phyloP scores from a whole-genome alignment of 2,329 filamentous ascomycete genomes.

The Curvularia spicifera region DNA sequence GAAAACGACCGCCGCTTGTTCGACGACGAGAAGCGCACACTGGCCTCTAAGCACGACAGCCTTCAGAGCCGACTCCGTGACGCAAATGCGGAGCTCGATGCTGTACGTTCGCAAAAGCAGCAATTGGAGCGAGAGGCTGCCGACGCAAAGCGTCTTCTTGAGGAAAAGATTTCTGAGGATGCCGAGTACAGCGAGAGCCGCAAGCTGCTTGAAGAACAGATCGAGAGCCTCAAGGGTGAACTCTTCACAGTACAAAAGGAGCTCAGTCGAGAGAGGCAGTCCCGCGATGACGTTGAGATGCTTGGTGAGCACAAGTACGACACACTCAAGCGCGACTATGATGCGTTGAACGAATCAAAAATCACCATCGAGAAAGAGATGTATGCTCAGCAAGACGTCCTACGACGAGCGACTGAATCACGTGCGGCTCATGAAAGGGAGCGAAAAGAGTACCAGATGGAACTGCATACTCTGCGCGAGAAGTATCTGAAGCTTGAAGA shows the following conservation, averaged over 20 bases:
- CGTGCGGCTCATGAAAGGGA: slow-evolving; percentile 81
- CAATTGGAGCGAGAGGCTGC: slow-evolving; percentile 87
- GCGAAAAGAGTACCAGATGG: slow-evolving; percentile 84
- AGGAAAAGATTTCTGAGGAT: slow-evolving; percentile 89
- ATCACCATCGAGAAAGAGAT: slow-evolving; percentile 98
- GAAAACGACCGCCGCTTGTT: slow-evolving; percentile 80
- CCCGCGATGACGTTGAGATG: slow-evolving; percentile 89
- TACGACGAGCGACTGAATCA: slow-evolving; percentile 84
- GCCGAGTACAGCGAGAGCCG: slow-evolving; percentile 80
- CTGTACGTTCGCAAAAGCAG: slow-evolving; percentile 80
- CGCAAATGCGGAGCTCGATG: slow-evolving; percentile 85
- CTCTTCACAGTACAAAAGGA: slow-evolving; percentile 86
- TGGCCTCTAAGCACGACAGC: slow-evolving; percentile 79
- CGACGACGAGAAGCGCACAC: slow-evolving; percentile 75
- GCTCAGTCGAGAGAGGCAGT: slow-evolving; percentile 88
- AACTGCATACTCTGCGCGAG: slow-evolving; percentile 80
- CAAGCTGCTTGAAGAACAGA: slow-evolving; percentile 83
- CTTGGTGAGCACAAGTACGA: slow-evolving; percentile 88
- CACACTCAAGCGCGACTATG: slow-evolving; percentile 81
- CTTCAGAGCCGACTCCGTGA: slow-evolving; percentile 78
- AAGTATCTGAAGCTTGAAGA: slow-evolving; percentile 87
- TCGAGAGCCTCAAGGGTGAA: slow-evolving; percentile 84
- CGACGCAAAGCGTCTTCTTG: slow-evolving; percentile 84
- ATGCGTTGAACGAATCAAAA: slow-evolving; percentile 88
- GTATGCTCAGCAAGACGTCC: slow-evolving; percentile 90